Evolutionary conservation across 2,329 filamentous ascomycete species (phyloP).

Genomic region (Helotiales sp.): DNA sequence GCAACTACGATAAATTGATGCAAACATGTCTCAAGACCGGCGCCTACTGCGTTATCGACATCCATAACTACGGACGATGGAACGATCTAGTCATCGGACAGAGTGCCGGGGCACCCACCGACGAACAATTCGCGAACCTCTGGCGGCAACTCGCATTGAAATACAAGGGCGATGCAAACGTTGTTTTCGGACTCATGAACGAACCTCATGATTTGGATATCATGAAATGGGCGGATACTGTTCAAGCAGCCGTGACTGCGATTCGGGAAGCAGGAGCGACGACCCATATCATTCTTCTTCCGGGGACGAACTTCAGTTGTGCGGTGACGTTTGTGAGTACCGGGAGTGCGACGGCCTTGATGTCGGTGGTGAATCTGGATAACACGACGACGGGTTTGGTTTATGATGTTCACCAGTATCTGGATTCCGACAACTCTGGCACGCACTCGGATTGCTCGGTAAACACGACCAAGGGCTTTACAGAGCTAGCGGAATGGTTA

Average conservation of each 20-base stretch:
- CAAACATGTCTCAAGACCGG: conserved; percentile 57
- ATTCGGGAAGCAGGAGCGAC: conserved; percentile 63
- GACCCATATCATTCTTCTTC: conserved; percentile 62
- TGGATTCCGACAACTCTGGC: conserved; percentile 59
- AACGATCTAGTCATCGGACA: conserved; percentile 65
- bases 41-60: conserved; percentile 59
- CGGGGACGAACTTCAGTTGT: conserved; percentile 57
- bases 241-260: conserved; percentile 63
- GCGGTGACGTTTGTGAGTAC: conserved; percentile 49
- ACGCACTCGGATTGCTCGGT: conserved; percentile 52
- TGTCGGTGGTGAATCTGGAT: conserved; percentile 57
- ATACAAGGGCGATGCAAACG: conserved; percentile 53
- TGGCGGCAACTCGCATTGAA: conserved; percentile 58
- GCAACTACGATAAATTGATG: conserved; percentile 54
- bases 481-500: conserved; percentile 47
- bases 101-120: conserved; percentile 53
- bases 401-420: conserved; percentile 61
- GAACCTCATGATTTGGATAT: conserved; percentile 59
- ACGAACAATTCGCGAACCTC: conserved; percentile 56
- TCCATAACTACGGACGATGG: conserved; percentile 61
- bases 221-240: conserved; percentile 56
- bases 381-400: conserved; percentile 53
- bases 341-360: conserved; percentile 52
- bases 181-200: conserved; percentile 70
- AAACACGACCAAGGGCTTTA: conserved; percentile 50